Percentiles rank a stretch among this genome's conserved stretches.
Evolutionary conservation across 768 basidiomycete species (phyloP).

Genomic region (Obba rivulosa): DNA sequence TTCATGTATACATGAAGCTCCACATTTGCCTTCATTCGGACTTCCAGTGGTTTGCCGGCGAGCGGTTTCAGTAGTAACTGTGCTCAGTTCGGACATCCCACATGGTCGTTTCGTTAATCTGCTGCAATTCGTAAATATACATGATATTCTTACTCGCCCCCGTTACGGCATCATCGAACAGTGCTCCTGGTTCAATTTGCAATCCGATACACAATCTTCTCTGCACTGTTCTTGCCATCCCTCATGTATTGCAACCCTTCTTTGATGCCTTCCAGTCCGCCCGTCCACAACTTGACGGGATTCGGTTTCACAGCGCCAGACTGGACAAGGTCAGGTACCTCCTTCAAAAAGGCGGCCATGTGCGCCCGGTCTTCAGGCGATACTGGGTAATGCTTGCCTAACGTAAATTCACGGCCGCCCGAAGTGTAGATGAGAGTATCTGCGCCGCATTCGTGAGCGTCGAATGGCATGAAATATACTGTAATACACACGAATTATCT

Average conservation of each 20-base stretch:
- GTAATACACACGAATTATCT: not conserved
- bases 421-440: slow-evolving; percentile 17
- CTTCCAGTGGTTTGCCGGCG: no score
- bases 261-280: slow-evolving; percentile 19
- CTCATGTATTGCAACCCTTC: slow-evolving; percentile 23
- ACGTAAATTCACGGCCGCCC: slow-evolving; percentile 13
- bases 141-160: not conserved
- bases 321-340: slow-evolving; percentile 14
- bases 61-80: no score
- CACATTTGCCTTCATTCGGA: no score
- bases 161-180: no score
- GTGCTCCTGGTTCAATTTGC: no score
- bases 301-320: slow-evolving; percentile 21
- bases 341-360: slow-evolving; percentile 18
- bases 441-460: slow-evolving; percentile 17
- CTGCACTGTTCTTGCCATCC: slow-evolving; percentile 25
- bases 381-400: slow-evolving; percentile 10
- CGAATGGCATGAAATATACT: not conserved
- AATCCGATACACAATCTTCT: slow-evolving; percentile 23
- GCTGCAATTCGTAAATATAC: not conserved
- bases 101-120: no score
- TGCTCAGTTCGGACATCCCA: no score
- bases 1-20: no score
- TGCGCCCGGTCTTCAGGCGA: slow-evolving; percentile 17
- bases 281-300: slow-evolving; percentile 18